phyloP scores from a whole-genome alignment of 2,329 filamentous ascomycete species.

The Penicillium sp. region DNA sequence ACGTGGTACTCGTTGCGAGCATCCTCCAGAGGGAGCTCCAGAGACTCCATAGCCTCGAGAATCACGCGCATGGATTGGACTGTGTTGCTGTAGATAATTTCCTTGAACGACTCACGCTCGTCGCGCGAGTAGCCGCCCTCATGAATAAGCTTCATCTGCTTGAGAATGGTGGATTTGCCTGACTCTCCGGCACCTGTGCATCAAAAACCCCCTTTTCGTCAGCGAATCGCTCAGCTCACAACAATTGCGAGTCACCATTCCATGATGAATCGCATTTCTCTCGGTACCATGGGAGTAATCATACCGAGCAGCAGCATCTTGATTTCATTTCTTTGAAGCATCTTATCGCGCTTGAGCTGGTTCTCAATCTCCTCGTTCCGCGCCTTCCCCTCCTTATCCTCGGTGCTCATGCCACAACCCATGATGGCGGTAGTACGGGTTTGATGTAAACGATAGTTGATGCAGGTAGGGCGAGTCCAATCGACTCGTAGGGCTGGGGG shows the following conservation, averaged over 20 bases:
- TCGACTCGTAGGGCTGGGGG: conserved; percentile 13
- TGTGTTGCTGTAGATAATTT: conserved; percentile 73
- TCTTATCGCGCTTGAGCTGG: conserved; percentile 96
- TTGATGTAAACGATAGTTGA: conserved; percentile 21
- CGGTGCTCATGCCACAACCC: conserved; percentile 99
- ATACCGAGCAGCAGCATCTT: conserved; percentile 98
- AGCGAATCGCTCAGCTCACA: not conserved
- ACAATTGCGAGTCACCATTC: not conserved
- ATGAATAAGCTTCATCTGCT: conserved; percentile 99
- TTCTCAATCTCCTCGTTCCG: conserved; percentile 99
- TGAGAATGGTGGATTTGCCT: conserved; percentile 90
- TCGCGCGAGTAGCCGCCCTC: conserved; percentile 98
- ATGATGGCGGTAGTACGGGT: conserved; percentile 65
- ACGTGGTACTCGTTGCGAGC: conserved; percentile 95
- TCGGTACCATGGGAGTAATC: conserved; percentile 32
- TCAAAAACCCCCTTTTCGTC: conserved; percentile 16
- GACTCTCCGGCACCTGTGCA: conserved; percentile 89
- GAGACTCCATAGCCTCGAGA: conserved; percentile 68
- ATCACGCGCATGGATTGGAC: conserved; percentile 73
- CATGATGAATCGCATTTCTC: not conserved
- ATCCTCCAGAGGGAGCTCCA: conserved; percentile 82
- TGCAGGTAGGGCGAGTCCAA: conserved; percentile 17
- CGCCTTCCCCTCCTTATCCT: conserved; percentile 99
- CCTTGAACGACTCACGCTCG: conserved; percentile 70
- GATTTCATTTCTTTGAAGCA: conserved; percentile 99